Evolutionary conservation across 2,329 filamentous ascomycete genomes (phyloP), one percentile per base, ranked within the genome.

Genomic region (Talaromyces sp.): DNA sequence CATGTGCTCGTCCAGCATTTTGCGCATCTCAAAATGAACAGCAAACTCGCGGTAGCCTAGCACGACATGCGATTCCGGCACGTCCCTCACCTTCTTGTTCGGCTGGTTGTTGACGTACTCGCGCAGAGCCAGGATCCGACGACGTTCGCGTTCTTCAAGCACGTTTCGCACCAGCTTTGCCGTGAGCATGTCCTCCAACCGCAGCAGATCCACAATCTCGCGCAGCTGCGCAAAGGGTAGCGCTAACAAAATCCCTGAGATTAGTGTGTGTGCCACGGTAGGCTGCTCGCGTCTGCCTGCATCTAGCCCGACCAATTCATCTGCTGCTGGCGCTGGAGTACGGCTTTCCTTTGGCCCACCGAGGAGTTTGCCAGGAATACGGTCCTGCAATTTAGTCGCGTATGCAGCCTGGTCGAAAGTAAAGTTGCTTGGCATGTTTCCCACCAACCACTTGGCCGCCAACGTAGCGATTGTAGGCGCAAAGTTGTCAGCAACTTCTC

Each of bases 121-220:
- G 4, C 57, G 57, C 14, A 74, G 61, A 4, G 68, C 71, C 27
- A 64, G 57, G 3, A 67, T 31, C 4, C 74, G 70, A 30, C 72
- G 70, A 6, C 60, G 30, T 63, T 76, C 74, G 4, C 74, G 68
- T 60, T 71, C 69, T 4, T 63, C 51, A 4, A 76, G 40, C 6
- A 75, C 63, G 1, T 63, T 63, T 18, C 63, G 58, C 1, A 68
- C 68, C 8, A 71, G 53, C 1, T 56, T 50, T 12, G 31, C 18
- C 2, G 60, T 67, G 34, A 74, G 47, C 3, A 63, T 50, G 4
- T 63, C 50, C 23, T 61, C 60, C 3, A 44, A 34, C 10, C 63
- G 61, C 65, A 74, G 66, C 1, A 64, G 57, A 4, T 40, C 60
- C 10, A 75, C 68, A 0, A 64, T 28, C 7, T 67, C 57, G 16